Base-by-base conservation (phyloP, 768 basidiomycete genomes). In the Auricularia auricula-judae region DNA sequence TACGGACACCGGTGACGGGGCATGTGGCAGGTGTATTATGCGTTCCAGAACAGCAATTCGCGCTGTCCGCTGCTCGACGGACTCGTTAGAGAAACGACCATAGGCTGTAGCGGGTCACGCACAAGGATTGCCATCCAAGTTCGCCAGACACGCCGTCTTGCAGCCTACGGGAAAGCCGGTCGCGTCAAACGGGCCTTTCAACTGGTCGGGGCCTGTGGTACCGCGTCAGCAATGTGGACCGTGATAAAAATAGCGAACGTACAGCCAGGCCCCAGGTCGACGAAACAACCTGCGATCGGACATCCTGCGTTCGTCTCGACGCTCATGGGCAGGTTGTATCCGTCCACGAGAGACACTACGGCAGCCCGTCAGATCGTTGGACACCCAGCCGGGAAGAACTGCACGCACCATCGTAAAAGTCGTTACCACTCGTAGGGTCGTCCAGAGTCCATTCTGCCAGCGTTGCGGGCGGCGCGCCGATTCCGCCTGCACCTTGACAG, bases 391-490 rank as follows among this genome's bases (percentile, higher is more conserved):
- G 4, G 29, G 29, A 36, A 44, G 43, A 34, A 39, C 4, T 4
- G 42, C 8, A 68, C 75, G 14, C 62, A 85, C 85, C 81, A 71
- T 87, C 86, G 63, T 86, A 88, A 66, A 76, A 85, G 66, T 88
- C 87, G 1, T 51, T 33, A 59, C 75, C 78, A 12, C 75, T 78
- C 53, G 72, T 69, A 1, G 70, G 78, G 67, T 76, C 68, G 16
- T 53, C 59, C 8, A 88, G 73, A n/a, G 84, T 87, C 75, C 82
- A 88, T 68, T 89, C 86, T 1, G 87, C 88, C 43, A 89, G 75
- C 3, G 82, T 80, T 11, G 83, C 87, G 53, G 88, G 88, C 36
- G 87, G 86, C n/a, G 85, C 80, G 60, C 84, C 85, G 1, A 64
- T n/a, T 62, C 33, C 63, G 60, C 63, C 23, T 12, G 53, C 4